Evolutionary conservation across 2,329 filamentous ascomycete species (phyloP), one percentile per base, ranked within the genome.

Genomic region (Clonostachys sp.): DNA sequence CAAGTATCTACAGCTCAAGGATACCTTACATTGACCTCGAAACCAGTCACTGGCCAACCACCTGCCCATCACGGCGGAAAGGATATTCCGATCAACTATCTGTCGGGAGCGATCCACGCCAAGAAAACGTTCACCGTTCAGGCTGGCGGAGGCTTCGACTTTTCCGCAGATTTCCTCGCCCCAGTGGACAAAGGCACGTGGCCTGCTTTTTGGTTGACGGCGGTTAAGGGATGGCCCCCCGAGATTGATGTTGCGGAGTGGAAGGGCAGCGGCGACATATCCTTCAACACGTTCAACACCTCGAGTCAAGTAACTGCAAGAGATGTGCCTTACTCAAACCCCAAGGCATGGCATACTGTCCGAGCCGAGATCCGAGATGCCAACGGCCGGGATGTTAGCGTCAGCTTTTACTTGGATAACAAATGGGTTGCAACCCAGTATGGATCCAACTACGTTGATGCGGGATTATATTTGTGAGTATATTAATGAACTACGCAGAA

Each of bases 171-270:
- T 51, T 67, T 74, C 53, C 58, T 57, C 45, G 71, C 70, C 6
- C 62, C 68, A 9, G 66, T 66, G 2, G 57, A 58, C 2, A 60
- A 64, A 49, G 70, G 75, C 7, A 79, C 76, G 0, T 81, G 78
- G 79, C 78, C 78, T 0, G 78, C 78, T 0, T 81, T 81, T 54
- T 81, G 78, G 78, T 60, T 81, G 13, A 80, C 76, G 2, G 76
- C 67, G 0, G 75, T 76, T 1, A 57, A 75, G 41, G 66, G 70
- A 1, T 82, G 79, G 78, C 78, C 78, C 14, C 79, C 78, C 0
- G 79, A 81, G 68, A 72, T 82, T 47, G 78, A 82, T 56, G 69
- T 82, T 61, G 78, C 78, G 2, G 78, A 82, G 60, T 82, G 78
- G 78, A 82, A 81, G 57, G 78, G 78, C n/a, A 68, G 60, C 34